These are phyloP conservation scores for Gastrodia elata DNA, from an alignment of 106 monocot species.

Conservation along the genomic window DNA sequence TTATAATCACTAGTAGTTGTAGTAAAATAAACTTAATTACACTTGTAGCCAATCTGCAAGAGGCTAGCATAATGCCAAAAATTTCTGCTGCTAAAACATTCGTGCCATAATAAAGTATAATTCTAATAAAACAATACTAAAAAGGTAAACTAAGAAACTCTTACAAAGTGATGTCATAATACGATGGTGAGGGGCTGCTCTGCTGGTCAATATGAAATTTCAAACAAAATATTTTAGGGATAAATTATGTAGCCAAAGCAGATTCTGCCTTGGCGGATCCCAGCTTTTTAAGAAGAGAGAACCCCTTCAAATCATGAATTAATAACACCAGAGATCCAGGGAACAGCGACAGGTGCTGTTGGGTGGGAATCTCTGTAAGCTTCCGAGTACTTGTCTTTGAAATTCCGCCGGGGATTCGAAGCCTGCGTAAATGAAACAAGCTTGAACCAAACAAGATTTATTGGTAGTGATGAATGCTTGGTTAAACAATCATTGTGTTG, in stretches of 20 bases:
- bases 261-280: no score
- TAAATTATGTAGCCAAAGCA: background rate
- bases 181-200: background rate
- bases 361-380: slow-evolving; percentile 42
- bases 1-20: background rate
- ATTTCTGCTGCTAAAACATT: background rate
- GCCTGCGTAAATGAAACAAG: slow-evolving; percentile 21
- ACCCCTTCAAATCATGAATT: background rate
- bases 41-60: background rate
- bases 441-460: background rate
- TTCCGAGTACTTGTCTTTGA: slow-evolving; percentile 55
- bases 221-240: background rate
- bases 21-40: background rate
- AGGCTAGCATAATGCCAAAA: background rate
- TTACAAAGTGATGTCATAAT: background rate
- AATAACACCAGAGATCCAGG: slow-evolving; percentile 53
- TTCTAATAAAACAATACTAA: background rate
- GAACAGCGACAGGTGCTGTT: slow-evolving; percentile 47
- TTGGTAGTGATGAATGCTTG: no score
- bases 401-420: slow-evolving; percentile 27
- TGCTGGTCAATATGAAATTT: background rate
- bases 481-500: no score
- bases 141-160: background rate
- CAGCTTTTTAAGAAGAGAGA: no score
- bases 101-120: background rate